Base-by-base conservation (phyloP, 1,284 basidiomycete genomes). In the Ceratobasidium sp. region DNA sequence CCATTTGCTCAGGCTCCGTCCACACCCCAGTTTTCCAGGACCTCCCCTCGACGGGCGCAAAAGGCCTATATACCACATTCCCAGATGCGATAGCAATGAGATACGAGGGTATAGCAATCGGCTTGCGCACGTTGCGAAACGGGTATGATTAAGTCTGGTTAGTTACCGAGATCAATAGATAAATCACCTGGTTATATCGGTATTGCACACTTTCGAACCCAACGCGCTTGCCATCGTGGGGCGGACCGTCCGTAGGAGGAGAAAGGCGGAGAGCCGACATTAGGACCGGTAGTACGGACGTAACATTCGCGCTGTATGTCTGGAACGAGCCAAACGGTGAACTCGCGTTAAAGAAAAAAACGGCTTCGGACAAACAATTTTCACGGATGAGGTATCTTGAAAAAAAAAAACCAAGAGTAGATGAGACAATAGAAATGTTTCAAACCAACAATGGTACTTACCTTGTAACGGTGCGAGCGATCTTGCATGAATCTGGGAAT, bases 41-140 rank as follows among this genome's bases (percentile, higher is more conserved):
- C 78, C 90, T 92, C 45, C 89, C 91, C 75, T 88, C 82, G 19
- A 87, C 82, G 60, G 85, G 83, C 6, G 88, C 83, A 82, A 95
- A 94, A 0, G 89, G 81, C 33, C 87, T 88, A 83, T 94, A 95
- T n/a, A 87, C 86, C 4, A 97, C 86, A 80, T 96, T 92, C 6
- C 95, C 95, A 0, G 89, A 88, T 0, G 95, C 95, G 73, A 98
- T 93, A 7, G 96, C 96, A 76, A 97, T 88, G 47, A 97, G 85
- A 81, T 96, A 97, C 0, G 92, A 90, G 0, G 96, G 93, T 60
- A 97, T 96, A 4, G 92, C 89, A 14, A 95, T 87, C 1, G 92
- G 91, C 92, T 97, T 27, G 56, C 14, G 67, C 67, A 60, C 56
- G 67, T 71, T 44, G 53, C 53, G 8, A 59, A 56, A 22, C 48